Percentiles rank a stretch among this genome's conserved stretches.
phyloP scores from a whole-genome alignment of 2,329 filamentous ascomycete species.

The Trichoderma sp. region DNA sequence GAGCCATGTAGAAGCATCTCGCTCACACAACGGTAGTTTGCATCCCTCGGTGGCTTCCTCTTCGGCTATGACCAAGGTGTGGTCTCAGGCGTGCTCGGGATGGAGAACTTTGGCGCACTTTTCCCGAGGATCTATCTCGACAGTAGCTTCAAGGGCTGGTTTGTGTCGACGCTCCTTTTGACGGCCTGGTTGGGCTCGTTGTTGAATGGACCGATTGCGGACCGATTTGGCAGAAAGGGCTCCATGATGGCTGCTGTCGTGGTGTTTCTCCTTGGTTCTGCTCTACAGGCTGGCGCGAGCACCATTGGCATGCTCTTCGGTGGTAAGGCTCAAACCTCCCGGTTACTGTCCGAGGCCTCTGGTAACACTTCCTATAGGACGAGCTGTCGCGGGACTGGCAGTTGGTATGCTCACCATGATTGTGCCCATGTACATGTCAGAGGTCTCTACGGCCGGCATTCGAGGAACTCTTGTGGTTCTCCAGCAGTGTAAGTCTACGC shows the following conservation, averaged over 20 bases:
- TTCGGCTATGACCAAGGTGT: conserved; percentile 56
- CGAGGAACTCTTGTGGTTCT: conserved; percentile 52
- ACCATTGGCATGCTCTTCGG: conserved; percentile 46
- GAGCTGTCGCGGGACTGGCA: conserved; percentile 49
- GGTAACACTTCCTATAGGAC: conserved; percentile 35
- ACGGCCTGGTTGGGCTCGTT: conserved; percentile 54
- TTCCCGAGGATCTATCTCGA: conserved; percentile 45
- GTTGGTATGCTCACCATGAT: conserved; percentile 47
- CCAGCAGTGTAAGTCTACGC: conserved; percentile 39
- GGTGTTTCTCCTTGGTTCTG: conserved; percentile 47
- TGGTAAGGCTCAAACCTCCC: conserved; percentile 33
- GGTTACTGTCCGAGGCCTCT: neutral
- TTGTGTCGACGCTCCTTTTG: conserved; percentile 53
- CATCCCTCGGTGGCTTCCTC: conserved; percentile 47
- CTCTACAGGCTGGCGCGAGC: conserved; percentile 48
- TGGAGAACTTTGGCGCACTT: conserved; percentile 46
- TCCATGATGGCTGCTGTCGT: conserved; percentile 43
- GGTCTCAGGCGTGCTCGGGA: conserved; percentile 50
- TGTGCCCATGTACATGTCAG: conserved; percentile 51
- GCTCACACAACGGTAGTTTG: conserved; percentile 33
- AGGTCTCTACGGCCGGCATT: conserved; percentile 52
- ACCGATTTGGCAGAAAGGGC: conserved; percentile 41
- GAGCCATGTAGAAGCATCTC: neutral
- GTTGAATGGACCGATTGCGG: conserved; percentile 45
- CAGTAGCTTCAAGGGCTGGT: conserved; percentile 55